Evolutionary conservation across 306 rosid genomes (phyloP).

Genomic region (Trifolium dubium): DNA sequence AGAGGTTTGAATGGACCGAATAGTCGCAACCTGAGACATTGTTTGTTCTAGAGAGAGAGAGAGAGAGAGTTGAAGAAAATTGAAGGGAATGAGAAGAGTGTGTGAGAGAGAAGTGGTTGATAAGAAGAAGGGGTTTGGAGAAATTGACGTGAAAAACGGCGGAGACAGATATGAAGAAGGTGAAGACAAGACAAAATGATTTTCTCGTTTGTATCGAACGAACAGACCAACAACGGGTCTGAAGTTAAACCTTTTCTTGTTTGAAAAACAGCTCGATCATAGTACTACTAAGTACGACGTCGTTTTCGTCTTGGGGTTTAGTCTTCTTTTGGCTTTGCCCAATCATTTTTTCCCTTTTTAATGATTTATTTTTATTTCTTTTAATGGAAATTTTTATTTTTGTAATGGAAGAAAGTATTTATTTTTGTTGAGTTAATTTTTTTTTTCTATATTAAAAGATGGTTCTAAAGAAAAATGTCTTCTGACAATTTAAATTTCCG

Average conservation of each 20-base stretch:
- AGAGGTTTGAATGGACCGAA: slow-evolving; percentile 67
- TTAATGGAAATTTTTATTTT: too few relatives aligned
- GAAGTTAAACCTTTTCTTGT: not conserved
- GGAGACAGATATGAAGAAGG: slow-evolving; percentile 41
- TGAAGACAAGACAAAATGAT: not conserved
- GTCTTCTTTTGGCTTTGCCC: not conserved
- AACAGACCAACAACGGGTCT: slow-evolving; percentile 13
- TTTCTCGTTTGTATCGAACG: slow-evolving; percentile 80
- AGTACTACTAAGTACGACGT: not conserved
- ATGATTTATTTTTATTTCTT: too few relatives aligned
- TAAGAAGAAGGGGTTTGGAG: slow-evolving; percentile 45
- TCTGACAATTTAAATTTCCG: too few relatives aligned
- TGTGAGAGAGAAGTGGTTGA: not conserved
- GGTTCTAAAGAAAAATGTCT: too few relatives aligned
- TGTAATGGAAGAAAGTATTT: too few relatives aligned
- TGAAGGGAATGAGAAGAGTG: not conserved
- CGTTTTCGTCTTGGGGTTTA: slow-evolving; percentile 22
- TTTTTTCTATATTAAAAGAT: too few relatives aligned
- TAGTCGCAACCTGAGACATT: slow-evolving; percentile 80
- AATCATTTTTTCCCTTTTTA: too few relatives aligned
- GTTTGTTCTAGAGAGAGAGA: slow-evolving; percentile 42
- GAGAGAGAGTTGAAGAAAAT: slow-evolving; percentile 16
- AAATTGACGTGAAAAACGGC: slow-evolving; percentile 58
- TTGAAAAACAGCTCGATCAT: not conserved
- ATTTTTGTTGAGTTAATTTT: too few relatives aligned